Base-by-base conservation (phyloP, 140 eudicot species). In the Stevia rebaudiana region DNA sequence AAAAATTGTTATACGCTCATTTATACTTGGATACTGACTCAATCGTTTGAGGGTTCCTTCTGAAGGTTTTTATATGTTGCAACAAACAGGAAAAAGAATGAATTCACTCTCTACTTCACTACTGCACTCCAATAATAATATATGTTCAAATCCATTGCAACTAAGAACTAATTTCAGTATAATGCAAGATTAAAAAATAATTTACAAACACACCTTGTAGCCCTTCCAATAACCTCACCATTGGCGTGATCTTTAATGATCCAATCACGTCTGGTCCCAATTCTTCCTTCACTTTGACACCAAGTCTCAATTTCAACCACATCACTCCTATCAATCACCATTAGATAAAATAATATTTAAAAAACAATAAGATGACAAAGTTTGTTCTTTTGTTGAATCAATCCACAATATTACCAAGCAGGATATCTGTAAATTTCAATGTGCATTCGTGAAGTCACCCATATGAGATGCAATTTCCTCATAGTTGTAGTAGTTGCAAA, bases 361-460 rank as follows among this genome's bases (percentile, higher is more conserved):
- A 16, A 44, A 31, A 8, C 42, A 64, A 46, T 31, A 39, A 70
- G 3, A 44, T 61, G 31, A 23, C 8, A 48, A 7, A 48, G 4
- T 43, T 18, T 0, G 2, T 0, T 3, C 25, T 28, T 5, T 37
- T 11, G 36, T 19, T 3, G 21, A 33, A 53, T 33, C 3, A 28
- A 25, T 71, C 8, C 6, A 16, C 30, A 17, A 6, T 17, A 40
- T 60, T 79, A 92, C 98, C 98, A 92, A 55, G 96, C 92, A 62
- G 98, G 98, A 74, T 92, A 92, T 82, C 82, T 81, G 68, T 85
- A 81, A 52, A 91, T 84, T 67, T 91, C 98, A 62, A 91, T 84
- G 71, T 91, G 96, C 98, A 91, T 91, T 16, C 96, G 89, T 12
- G 98, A 86, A 74, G 98, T 91, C 67, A 91, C 98, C 98, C 96